Base-by-base conservation (phyloP, 2,329 filamentous ascomycete genomes). In the Cytospora mali region DNA sequence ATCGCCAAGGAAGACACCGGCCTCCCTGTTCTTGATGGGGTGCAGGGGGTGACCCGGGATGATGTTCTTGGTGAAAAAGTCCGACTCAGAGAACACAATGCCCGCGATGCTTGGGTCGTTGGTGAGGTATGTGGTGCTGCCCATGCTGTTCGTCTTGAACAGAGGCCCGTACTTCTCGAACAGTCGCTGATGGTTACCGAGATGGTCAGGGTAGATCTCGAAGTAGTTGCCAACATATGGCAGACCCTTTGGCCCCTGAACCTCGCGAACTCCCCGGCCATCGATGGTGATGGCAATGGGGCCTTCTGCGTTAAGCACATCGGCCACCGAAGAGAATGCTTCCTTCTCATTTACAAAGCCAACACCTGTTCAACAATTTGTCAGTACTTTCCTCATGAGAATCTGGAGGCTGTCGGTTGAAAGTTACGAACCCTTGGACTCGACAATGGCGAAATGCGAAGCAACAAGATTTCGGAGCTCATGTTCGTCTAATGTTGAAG, bases 161-260 rank as follows among this genome's bases (percentile, higher is more conserved):
- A 86, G 64, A 0, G 79, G 78, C 0, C 83, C 83, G 63, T 83
- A 84, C 42, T 77, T 76, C 1, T 80, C 77, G 57, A 85, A 85
- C 1, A 85, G 73, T 0, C 82, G 76, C 52, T 84, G 77, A 61
- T 84, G 79, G 70, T 86, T 86, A 3, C 84, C 83, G 1, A 86
- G 75, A 63, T 84, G 82, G 65, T 86, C 84, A 0, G 84, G 84
- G 67, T 78, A 86, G 11, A 85, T 71, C 64, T 85, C 81, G 51
- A 81, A 80, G 71, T 79, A 82, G 67, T 79, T 84, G 23, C 84
- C 84, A 3, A 85, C 71, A n/a, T 79, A 74, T 2, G 80, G 80
- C 1, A 81, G 72, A 5, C 76, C 79, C 21, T 71, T 72, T 5
- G 83, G 81, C 0, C 84, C 83, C 2, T 81, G 84, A 9, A 85